These are phyloP conservation scores for Cutaneotrichosporon sp. DNA, from an alignment of 1,284 basidiomycete species.

Conservation along the genomic window DNA sequence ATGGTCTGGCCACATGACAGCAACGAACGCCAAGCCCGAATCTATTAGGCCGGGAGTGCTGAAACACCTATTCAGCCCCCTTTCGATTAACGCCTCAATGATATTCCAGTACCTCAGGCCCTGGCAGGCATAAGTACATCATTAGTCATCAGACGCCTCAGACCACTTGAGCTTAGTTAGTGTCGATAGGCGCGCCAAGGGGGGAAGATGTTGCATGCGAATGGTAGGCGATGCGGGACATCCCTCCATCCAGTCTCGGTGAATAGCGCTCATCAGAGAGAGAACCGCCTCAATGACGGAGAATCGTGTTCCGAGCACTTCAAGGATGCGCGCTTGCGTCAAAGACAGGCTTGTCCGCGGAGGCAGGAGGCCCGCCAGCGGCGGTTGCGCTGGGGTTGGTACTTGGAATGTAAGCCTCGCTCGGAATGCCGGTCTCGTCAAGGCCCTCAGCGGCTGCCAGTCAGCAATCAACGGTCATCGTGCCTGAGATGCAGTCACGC, in stretches of 20 bases:
- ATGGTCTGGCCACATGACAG: too few species aligned
- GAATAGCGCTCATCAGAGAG: too few species aligned
- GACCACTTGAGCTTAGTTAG: not conserved
- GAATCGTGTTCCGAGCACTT: not conserved
- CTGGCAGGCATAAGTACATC: not conserved
- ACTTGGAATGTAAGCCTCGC: slow-evolving; percentile 72
- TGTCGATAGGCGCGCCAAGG: not conserved
- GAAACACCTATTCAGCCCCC: not conserved
- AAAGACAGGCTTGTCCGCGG: slow-evolving; percentile 10
- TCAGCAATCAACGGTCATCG: slow-evolving; percentile 15
- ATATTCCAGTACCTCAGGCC: not conserved
- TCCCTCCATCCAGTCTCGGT: not conserved
- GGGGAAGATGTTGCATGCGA: not conserved
- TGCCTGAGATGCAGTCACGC: not conserved
- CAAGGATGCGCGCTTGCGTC: slow-evolving; percentile 2
- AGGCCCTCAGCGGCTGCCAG: slow-evolving; percentile 55
- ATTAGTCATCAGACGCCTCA: not conserved
- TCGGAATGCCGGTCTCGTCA: slow-evolving; percentile 67
- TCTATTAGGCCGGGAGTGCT: not conserved
- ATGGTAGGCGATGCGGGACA: not conserved
- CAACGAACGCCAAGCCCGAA: not conserved
- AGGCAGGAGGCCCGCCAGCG: not conserved
- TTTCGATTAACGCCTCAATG: not conserved
- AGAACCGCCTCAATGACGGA: too few species aligned
- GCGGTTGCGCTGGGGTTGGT: not conserved